Percentiles rank a stretch among this genome's conserved stretches.
These are phyloP conservation scores for Sophora flavescens DNA, from an alignment of 306 rosid genomes.

Conservation along the genomic window DNA sequence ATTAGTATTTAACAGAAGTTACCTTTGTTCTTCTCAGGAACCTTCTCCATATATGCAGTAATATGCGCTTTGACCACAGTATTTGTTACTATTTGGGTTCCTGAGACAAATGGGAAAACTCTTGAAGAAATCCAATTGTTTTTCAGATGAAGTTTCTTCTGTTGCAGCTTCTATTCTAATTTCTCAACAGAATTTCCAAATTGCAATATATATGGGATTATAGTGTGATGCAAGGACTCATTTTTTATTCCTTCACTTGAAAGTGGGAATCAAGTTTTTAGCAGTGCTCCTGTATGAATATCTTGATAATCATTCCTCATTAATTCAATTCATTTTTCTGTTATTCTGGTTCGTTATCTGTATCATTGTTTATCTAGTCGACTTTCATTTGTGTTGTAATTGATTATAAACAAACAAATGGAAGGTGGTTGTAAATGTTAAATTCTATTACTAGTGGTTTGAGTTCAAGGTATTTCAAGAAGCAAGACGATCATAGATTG, in stretches of 20 bases:
- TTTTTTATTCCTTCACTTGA: slow-evolving; percentile 13
- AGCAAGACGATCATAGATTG: background rate
- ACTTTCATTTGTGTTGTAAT: background rate
- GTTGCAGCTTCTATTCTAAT: slow-evolving; percentile 7
- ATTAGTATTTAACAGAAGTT: slow-evolving; percentile 39
- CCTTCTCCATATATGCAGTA: slow-evolving; percentile 77
- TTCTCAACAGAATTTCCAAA: slow-evolving; percentile 25
- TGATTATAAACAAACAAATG: background rate
- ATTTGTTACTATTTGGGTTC: slow-evolving; percentile 84
- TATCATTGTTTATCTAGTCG: background rate
- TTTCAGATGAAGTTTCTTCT: slow-evolving; percentile 73
- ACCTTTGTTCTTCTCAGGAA: slow-evolving; percentile 65
- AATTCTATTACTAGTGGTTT: background rate
- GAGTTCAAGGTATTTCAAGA: background rate
- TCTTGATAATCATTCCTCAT: slow-evolving; percentile 5
- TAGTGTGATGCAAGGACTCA: slow-evolving; percentile 2
- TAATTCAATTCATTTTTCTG: slow-evolving; percentile 43
- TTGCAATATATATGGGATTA: slow-evolving; percentile 1
- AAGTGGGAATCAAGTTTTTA: slow-evolving; percentile 9
- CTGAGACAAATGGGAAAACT: slow-evolving; percentile 93
- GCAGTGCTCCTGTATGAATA: slow-evolving; percentile 33
- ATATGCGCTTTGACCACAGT: slow-evolving; percentile 68
- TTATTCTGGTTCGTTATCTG: slow-evolving; percentile 7
- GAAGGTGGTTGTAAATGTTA: background rate
- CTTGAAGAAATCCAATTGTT: slow-evolving; percentile 91